Conservation (phyloP, 1,284 basidiomycete species). For the Megacollybia platyphylla region DNA sequence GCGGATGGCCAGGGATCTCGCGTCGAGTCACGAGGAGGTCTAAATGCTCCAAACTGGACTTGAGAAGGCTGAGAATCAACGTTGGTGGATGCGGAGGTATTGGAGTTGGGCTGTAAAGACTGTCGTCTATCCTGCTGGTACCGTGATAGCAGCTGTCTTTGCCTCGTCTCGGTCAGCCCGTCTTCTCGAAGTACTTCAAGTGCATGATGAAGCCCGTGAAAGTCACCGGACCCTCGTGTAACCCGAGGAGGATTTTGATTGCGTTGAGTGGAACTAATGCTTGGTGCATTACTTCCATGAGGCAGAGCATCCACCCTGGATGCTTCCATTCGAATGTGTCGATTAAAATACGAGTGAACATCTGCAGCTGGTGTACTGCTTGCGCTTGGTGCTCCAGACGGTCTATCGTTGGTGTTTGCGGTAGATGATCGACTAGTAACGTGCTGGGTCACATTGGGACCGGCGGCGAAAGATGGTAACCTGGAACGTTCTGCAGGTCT, state of each 20-base stretch:
- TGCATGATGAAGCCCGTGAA: conserved; percentile 10
- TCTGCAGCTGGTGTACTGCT: conserved; percentile 3
- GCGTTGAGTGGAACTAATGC: neutral
- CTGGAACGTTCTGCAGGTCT: no score
- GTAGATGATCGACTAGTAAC: no score
- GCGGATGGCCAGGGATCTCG: neutral
- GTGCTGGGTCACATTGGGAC: no score
- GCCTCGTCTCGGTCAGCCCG: conserved; percentile 9
- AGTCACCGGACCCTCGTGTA: neutral
- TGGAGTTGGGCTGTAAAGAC: neutral
- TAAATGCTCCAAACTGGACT: neutral
- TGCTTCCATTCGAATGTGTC: conserved; percentile 11
- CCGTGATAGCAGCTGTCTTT: conserved; percentile 11
- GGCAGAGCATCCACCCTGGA: conserved; percentile 8
- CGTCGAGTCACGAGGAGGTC: neutral
- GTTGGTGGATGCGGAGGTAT: neutral
- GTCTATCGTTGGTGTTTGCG: no score
- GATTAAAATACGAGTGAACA: conserved; percentile 10
- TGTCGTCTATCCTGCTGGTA: conserved; percentile 8
- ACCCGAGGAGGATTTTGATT: neutral
- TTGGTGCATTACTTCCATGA: neutral
- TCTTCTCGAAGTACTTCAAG: conserved; percentile 12
- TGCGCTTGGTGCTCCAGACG: no score
- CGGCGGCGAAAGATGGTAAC: no score
- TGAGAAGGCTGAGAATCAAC: neutral